Conservation (phyloP, 768 basidiomycete genomes). For the Astraeus odoratus region DNA sequence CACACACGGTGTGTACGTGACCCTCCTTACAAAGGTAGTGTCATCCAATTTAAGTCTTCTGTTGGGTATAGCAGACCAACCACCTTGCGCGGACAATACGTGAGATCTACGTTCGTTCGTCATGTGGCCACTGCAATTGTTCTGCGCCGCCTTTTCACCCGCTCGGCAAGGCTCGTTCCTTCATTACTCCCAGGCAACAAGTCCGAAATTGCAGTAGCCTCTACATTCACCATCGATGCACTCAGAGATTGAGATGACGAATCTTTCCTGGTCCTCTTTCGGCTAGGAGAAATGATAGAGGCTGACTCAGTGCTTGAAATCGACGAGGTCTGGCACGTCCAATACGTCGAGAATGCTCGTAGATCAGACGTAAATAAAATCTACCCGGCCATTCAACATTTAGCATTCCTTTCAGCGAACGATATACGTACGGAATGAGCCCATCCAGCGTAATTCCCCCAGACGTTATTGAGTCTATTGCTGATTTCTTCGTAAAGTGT, state of each 20-base stretch:
- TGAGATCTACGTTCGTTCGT: background rate
- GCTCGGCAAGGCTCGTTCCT: constrained; percentile 30
- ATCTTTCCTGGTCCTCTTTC: constrained; percentile 3
- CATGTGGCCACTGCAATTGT: constrained; percentile 14
- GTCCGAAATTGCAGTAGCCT: too few species aligned
- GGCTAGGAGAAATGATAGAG: background rate
- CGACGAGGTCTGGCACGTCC: constrained; percentile 12
- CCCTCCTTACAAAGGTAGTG: too few species aligned
- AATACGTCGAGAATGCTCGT: constrained; percentile 54
- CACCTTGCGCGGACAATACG: too few species aligned
- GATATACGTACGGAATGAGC: constrained; percentile 62
- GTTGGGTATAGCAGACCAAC: too few species aligned
- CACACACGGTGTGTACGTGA: too few species aligned
- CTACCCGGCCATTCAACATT: constrained; percentile 26
- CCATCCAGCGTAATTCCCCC: constrained; percentile 90
- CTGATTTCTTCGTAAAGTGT: constrained; percentile 72
- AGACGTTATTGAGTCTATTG: constrained; percentile 49
- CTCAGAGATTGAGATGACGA: background rate
- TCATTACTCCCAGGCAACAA: background rate
- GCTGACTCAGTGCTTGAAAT: constrained; percentile 11
- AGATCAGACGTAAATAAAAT: constrained; percentile 72
- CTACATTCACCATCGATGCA: too few species aligned
- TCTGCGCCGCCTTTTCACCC: constrained; percentile 37
- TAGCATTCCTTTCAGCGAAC: background rate
- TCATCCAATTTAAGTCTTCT: too few species aligned